A percentile compares a stretch with the other conserved stretches of the same genome.
phyloP scores from a whole-genome alignment of 129 eudicot species.

The Centella asiatica region DNA sequence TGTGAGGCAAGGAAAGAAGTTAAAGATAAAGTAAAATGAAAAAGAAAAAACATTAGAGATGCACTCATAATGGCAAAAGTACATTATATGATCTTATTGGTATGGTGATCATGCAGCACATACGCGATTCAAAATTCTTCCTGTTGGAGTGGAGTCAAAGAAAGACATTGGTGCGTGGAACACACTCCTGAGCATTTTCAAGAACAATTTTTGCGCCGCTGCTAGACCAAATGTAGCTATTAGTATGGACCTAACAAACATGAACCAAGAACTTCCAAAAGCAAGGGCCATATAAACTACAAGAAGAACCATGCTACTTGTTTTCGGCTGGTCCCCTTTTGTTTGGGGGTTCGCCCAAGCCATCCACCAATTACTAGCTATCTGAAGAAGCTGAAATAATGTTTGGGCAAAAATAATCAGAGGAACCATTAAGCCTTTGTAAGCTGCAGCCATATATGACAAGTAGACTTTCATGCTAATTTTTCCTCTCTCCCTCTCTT shows the following conservation, averaged over 20 bases:
- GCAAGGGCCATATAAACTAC: constrained; percentile 89
- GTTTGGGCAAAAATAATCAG: constrained; percentile 74
- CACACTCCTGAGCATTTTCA: constrained; percentile 70
- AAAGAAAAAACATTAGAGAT: background rate
- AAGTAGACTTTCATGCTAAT: constrained; percentile 82
- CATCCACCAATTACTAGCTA: constrained; percentile 98
- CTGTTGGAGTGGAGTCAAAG: constrained; percentile 95
- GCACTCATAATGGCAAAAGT: background rate
- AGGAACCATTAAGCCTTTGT: constrained; percentile 73
- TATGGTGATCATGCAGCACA: background rate
- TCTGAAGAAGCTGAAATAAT: constrained; percentile 72
- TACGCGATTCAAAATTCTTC: constrained; percentile 78
- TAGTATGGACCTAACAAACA: constrained; percentile 76
- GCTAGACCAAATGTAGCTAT: constrained; percentile 81
- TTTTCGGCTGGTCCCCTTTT: constrained; percentile 49
- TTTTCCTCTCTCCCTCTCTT: constrained; percentile 82
- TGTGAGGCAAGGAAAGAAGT: background rate
- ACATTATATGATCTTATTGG: background rate
- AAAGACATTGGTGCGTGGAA: constrained; percentile 97
- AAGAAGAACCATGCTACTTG: constrained; percentile 56
- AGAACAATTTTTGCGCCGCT: constrained; percentile 75
- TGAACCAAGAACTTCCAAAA: constrained; percentile 82
- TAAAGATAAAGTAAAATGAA: constrained; percentile 1
- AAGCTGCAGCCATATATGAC: constrained; percentile 90
- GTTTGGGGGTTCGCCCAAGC: constrained; percentile 99